Percentiles rank a stretch among this genome's conserved stretches.
Conservation (phyloP, 441 rosid species). For the Adansonia rubrostipa region DNA sequence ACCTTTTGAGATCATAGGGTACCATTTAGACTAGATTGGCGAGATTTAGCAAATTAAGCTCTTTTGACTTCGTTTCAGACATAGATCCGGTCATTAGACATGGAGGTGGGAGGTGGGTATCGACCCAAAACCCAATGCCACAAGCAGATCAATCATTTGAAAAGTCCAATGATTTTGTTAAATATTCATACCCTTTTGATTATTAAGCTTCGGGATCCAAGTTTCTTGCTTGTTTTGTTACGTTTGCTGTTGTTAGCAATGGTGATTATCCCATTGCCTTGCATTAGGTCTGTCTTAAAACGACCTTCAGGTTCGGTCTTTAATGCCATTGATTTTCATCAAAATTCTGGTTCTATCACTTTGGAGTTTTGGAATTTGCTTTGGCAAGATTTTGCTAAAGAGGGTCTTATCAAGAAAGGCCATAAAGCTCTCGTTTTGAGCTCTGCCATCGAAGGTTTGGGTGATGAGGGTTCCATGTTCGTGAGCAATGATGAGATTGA, state of each 20-base stretch:
- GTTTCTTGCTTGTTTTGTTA: conserved; percentile 43
- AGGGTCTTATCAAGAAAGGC: conserved; percentile 47
- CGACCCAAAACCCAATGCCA: conserved; percentile 24
- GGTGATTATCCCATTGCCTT: conserved; percentile 44
- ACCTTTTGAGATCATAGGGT: conserved; percentile 30
- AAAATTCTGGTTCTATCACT: conserved; percentile 26
- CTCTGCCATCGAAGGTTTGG: conserved; percentile 30
- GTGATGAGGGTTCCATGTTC: conserved; percentile 24
- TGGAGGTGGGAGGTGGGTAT: conserved; percentile 37
- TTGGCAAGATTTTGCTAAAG: conserved; percentile 40
- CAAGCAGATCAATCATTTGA: conserved; percentile 29
- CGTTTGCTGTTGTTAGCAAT: conserved; percentile 48
- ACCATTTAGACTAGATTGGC: neutral
- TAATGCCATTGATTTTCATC: conserved; percentile 20
- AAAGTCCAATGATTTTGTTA: conserved; percentile 24
- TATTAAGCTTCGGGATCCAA: conserved; percentile 48
- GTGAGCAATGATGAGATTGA: conserved; percentile 38
- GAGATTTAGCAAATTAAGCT: conserved; percentile 18
- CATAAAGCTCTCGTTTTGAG: conserved; percentile 42
- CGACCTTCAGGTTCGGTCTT: conserved; percentile 26
- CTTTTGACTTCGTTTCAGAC: conserved; percentile 22
- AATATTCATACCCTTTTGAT: conserved; percentile 41
- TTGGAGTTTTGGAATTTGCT: conserved; percentile 40
- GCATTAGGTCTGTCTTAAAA: conserved; percentile 35
- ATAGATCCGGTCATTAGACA: conserved; percentile 16